A percentile compares a stretch with the other conserved stretches of the same genome.
Conservation (phyloP, 2,329 filamentous ascomycete genomes). For the Leptographium procerum region DNA sequence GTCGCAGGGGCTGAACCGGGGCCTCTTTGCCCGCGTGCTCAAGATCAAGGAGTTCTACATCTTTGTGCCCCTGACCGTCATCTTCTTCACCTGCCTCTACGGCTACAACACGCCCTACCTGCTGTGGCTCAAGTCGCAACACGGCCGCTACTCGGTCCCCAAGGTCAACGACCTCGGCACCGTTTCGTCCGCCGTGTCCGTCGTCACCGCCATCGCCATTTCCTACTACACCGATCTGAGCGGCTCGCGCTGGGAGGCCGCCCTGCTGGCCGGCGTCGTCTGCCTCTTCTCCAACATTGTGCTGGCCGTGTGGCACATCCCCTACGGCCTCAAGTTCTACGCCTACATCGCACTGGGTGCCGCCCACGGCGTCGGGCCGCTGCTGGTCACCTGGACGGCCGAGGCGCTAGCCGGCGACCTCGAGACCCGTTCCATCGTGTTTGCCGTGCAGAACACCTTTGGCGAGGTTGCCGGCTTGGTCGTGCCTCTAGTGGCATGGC, state of each 20-base stretch:
- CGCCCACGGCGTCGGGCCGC: neutral
- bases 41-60: constrained; percentile 37
- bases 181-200: constrained; percentile 24
- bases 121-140: constrained; percentile 4
- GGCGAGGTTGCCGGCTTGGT: constrained; percentile 13
- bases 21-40: constrained; percentile 31
- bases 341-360: constrained; percentile 1
- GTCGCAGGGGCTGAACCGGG: constrained; percentile 26
- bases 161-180: constrained; percentile 30
- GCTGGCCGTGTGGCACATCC: constrained; percentile 37
- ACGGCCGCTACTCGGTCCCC: constrained; percentile 24
- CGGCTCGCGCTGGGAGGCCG: neutral
- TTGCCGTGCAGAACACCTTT: constrained; percentile 13
- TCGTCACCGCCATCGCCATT: constrained; percentile 15
- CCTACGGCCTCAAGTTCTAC: constrained; percentile 29
- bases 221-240: constrained; percentile 22
- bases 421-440: constrained; percentile 14
- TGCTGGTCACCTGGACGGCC: constrained; percentile 12
- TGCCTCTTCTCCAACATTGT: constrained; percentile 27
- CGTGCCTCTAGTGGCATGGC: constrained; percentile 14
- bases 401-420: constrained; percentile 12
- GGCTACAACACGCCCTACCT: constrained; percentile 2
- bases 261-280: neutral
- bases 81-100: constrained; percentile 24
- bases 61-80: constrained; percentile 28